These are phyloP conservation scores for Dictyostelium intermedium DNA, from an alignment of 78 protist genomes.

Conservation along the genomic window DNA sequence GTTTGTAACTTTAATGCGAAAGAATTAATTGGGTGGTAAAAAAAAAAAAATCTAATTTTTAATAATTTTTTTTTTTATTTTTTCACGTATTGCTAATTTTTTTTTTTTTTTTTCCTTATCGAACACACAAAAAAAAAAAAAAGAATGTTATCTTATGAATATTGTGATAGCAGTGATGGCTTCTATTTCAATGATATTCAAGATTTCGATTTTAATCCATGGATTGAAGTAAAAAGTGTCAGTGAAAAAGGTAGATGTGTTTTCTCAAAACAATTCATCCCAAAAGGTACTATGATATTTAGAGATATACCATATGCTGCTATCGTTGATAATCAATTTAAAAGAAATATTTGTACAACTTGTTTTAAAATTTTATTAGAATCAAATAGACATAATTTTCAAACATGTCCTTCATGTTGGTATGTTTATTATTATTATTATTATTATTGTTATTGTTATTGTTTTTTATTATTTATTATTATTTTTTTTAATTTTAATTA, in stretches of 20 bases:
- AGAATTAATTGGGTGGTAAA: too few species aligned
- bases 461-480: too few species aligned
- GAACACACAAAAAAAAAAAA: background rate
- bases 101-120: background rate
- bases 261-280: slow-evolving; percentile 26
- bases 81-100: background rate
- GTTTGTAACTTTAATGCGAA: too few species aligned
- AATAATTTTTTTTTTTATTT: background rate
- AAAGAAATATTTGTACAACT: slow-evolving; percentile 49
- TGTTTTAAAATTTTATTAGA: slow-evolving; percentile 42
- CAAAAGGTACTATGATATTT: slow-evolving; percentile 34
- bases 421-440: background rate
- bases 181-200: background rate
- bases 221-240: background rate
- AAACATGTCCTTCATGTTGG: slow-evolving; percentile 58
- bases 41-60: too few species aligned
- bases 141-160: background rate
- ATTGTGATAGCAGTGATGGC: background rate
- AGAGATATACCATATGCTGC: slow-evolving; percentile 43
- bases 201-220: slow-evolving; percentile 25
- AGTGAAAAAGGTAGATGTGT: slow-evolving; percentile 34
- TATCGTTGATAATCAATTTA: slow-evolving; percentile 20
- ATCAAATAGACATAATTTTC: slow-evolving; percentile 49
- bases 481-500: too few species aligned
- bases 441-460: too few species aligned